Percentiles rank a stretch among this genome's conserved stretches.
Evolutionary conservation across 2,329 filamentous ascomycete genomes (phyloP).

Genomic region (Diaporthe sp.): DNA sequence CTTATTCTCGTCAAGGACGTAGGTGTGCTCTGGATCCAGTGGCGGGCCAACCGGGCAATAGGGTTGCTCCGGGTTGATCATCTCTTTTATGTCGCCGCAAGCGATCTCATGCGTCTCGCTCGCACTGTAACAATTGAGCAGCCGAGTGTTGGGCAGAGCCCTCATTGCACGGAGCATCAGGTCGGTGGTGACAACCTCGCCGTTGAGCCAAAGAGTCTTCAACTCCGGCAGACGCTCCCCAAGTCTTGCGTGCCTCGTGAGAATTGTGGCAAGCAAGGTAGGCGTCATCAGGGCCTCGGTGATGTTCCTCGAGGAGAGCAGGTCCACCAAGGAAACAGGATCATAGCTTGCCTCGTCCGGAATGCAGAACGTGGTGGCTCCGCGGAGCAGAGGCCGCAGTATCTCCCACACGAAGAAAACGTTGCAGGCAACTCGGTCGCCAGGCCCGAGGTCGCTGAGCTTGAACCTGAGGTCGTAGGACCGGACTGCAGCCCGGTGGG

Average conservation of each 20-base stretch:
- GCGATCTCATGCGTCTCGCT: conserved; percentile 86
- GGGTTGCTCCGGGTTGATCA: conserved; percentile 69
- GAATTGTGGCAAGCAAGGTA: conserved; percentile 78
- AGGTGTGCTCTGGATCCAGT: conserved; percentile 74
- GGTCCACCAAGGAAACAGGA: conserved; percentile 76
- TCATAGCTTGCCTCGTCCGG: conserved; percentile 84
- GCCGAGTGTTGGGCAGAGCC: conserved; percentile 73
- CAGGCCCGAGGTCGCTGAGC: conserved; percentile 74
- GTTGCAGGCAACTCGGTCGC: conserved; percentile 86
- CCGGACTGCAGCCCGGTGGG: conserved; percentile 77
- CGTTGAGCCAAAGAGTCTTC: conserved; percentile 79
- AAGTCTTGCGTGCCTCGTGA: conserved; percentile 75
- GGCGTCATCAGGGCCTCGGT: conserved; percentile 89
- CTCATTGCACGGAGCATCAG: conserved; percentile 75
- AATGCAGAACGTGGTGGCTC: conserved; percentile 80
- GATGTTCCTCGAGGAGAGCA: conserved; percentile 72
- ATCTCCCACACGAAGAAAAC: conserved; percentile 92
- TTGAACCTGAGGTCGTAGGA: conserved; percentile 80
- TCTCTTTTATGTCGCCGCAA: conserved; percentile 77
- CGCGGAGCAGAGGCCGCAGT: conserved; percentile 78
- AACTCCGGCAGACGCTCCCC: conserved; percentile 72
- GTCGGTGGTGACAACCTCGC: conserved; percentile 84
- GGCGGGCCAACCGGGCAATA: conserved; percentile 82
- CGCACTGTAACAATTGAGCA: conserved; percentile 85
- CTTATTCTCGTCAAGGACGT: conserved; percentile 77